Conservation (phyloP, 306 rosid genomes). For the Ochetophila trinervis region DNA sequence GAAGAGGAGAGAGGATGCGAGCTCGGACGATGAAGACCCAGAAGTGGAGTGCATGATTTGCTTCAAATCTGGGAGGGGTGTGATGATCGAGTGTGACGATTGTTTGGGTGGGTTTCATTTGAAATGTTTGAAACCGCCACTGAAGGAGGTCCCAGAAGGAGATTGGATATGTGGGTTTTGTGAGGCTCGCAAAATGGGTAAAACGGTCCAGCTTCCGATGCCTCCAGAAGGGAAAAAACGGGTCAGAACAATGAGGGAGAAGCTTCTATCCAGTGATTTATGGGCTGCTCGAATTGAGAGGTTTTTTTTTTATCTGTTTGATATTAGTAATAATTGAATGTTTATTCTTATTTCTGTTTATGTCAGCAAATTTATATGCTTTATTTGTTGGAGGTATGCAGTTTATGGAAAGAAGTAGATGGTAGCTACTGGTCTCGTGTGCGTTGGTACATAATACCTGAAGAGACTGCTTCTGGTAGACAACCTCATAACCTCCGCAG, state of each 20-base stretch:
- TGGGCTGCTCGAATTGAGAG: slow-evolving; percentile 86
- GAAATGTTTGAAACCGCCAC: slow-evolving; percentile 78
- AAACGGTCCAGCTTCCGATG: slow-evolving; percentile 40
- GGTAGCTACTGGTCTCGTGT: slow-evolving; percentile 69
- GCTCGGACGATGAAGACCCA: slow-evolving; percentile 60
- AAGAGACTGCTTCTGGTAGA: slow-evolving; percentile 84
- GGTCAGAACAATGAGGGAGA: slow-evolving; percentile 73
- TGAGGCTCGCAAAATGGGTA: slow-evolving; percentile 65
- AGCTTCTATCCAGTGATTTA: slow-evolving; percentile 71
- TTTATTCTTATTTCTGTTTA: slow-evolving; percentile 4
- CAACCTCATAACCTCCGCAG: slow-evolving; percentile 85
- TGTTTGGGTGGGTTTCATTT: slow-evolving; percentile 86
- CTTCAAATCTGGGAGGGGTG: slow-evolving; percentile 45
- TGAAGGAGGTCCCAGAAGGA: slow-evolving; percentile 78
- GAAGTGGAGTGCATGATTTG: slow-evolving; percentile 81
- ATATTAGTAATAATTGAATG: neutral
- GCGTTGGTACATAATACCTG: slow-evolving; percentile 83
- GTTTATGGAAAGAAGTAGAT: slow-evolving; percentile 79
- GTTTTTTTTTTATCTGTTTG: slow-evolving; percentile 1
- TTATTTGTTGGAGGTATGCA: slow-evolving; percentile 31
- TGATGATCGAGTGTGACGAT: slow-evolving; percentile 91
- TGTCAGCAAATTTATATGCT: neutral
- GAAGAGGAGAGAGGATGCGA: slow-evolving; percentile 68
- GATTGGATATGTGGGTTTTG: slow-evolving; percentile 83
- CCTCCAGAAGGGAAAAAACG: slow-evolving; percentile 69